Evolutionary conservation across 495 filamentous ascomycete species (phyloP), one percentile per base, ranked within the genome.

Genomic region (Penicillium tannophilum): DNA sequence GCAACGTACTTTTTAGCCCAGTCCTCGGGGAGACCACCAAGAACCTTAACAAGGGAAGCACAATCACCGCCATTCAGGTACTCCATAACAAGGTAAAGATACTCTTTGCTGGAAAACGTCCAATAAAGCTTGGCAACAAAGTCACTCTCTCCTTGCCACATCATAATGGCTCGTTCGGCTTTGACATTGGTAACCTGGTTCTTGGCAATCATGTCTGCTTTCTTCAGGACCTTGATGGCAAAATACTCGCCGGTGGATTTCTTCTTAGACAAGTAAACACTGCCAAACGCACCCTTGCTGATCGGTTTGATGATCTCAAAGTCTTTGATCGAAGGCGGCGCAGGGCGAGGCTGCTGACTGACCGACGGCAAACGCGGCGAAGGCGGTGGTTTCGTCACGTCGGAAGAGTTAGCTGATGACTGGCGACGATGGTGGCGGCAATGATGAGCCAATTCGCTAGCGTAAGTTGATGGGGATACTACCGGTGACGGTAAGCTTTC

Each of bases 301-400:
- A 98, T 98, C 24, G 94, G 94, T 64, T 98, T 98, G 74, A 98
- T 96, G 64, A 98, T 96, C 65, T 98, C 94, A 69, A 98, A 98
- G 67, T 98, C 94, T 67, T 97, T 98, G 77, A 98, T 98, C 0
- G 94, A 98, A 23, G 92, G 89, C 4, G 92, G 90, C 7, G 91
- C 86, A 6, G 94, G 92, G 43, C 92, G 88, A 26, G 90, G 88
- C 42, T 92, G 88, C 56, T 90, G 88, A 55, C 77, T 83, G 20
- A 84, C 76, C 6, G 88, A 88, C 24, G 87, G 79, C 54, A 98
- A 68, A 20, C 91, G 85, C 14, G 94, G 94, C 2, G 94, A 98
- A 8, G 87, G 78, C 0, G 94, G 92, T 28, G 86, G 86, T 56
- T 84, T 88, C 9, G 74, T 75, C 41, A 79, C 76, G 60, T 88